Evolutionary conservation across 176 grass and related monocot genomes (phyloP).

Genomic region (Phyllostachys edulis): DNA sequence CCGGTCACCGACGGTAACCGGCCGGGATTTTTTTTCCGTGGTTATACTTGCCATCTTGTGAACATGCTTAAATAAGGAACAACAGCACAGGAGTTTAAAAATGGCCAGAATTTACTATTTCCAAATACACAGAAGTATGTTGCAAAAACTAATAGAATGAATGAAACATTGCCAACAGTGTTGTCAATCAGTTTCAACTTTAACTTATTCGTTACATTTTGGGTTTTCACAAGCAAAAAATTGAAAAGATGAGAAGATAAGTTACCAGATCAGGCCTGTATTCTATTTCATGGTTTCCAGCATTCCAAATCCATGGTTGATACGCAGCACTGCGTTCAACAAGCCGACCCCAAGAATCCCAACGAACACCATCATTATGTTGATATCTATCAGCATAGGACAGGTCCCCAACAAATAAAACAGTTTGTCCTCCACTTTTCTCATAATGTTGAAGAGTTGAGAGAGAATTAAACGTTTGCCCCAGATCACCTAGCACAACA

Average conservation of each 20-base stretch:
- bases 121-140: background rate
- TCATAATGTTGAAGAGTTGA: constrained; percentile 94
- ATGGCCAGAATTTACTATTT: background rate
- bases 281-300: constrained; percentile 99
- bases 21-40: too few species aligned
- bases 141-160: background rate
- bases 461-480: constrained; percentile 95
- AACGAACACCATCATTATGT: constrained; percentile 83
- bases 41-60: background rate
- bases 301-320: constrained; percentile 87
- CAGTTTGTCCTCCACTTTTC: constrained; percentile 63
- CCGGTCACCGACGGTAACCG: too few species aligned
- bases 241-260: constrained; percentile 10
- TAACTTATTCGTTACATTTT: background rate
- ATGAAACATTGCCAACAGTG: background rate
- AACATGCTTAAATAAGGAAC: constrained; percentile 23
- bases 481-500: constrained; percentile 78
- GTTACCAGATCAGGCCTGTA: constrained; percentile 91
- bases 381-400: constrained; percentile 92
- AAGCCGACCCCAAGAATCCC: constrained; percentile 90
- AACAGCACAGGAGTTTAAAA: background rate
- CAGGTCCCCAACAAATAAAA: constrained; percentile 88
- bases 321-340: constrained; percentile 75
- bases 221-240: background rate
- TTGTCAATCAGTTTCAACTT: background rate